Evolutionary conservation across 768 basidiomycete genomes (phyloP).

Genomic region (Zangia roseola): DNA sequence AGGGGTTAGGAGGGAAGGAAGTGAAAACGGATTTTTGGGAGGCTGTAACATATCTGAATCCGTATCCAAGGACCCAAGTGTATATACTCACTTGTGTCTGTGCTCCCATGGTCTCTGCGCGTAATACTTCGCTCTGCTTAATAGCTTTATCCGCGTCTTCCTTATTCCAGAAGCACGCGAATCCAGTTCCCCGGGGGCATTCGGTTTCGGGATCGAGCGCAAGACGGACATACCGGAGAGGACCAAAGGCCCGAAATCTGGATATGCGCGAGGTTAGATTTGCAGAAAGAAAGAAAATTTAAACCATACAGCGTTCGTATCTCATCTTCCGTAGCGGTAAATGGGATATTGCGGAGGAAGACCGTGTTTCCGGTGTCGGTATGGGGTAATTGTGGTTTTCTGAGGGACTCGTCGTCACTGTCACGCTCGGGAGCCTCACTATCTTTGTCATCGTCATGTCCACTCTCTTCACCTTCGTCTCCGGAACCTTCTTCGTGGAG

Average conservation of each 20-base stretch:
- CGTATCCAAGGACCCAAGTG: conserved; percentile 1
- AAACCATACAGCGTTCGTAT: conserved; percentile 71
- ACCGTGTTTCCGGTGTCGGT: conserved; percentile 89
- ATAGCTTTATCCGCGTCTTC: conserved; percentile 86
- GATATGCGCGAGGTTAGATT: conserved; percentile 3
- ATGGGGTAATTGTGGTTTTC: conserved; percentile 70
- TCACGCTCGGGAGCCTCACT: conserved; percentile 12
- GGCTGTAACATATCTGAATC: conserved; percentile 33
- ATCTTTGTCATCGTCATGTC: conserved; percentile 27
- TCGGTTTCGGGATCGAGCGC: conserved; percentile 81
- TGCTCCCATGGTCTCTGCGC: conserved; percentile 58
- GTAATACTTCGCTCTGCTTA: conserved; percentile 72
- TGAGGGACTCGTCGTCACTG: conserved; percentile 40
- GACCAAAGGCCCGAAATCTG: conserved; percentile 87
- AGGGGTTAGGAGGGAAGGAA: conserved; percentile 88
- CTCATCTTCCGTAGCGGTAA: conserved; percentile 91
- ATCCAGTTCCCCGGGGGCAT: conserved; percentile 92
- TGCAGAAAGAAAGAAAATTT: background rate
- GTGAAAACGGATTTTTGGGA: conserved; percentile 81
- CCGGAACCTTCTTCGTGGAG: conserved; percentile 36
- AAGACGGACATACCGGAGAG: conserved; percentile 89
- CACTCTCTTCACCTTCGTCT: conserved; percentile 32
- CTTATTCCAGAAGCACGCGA: conserved; percentile 95
- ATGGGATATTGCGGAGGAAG: conserved; percentile 93
- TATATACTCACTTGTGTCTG: conserved; percentile 28